These are phyloP conservation scores for Pichia gijzeniarum DNA, from an alignment of 805 yeast genomes.

Conservation along the genomic window DNA sequence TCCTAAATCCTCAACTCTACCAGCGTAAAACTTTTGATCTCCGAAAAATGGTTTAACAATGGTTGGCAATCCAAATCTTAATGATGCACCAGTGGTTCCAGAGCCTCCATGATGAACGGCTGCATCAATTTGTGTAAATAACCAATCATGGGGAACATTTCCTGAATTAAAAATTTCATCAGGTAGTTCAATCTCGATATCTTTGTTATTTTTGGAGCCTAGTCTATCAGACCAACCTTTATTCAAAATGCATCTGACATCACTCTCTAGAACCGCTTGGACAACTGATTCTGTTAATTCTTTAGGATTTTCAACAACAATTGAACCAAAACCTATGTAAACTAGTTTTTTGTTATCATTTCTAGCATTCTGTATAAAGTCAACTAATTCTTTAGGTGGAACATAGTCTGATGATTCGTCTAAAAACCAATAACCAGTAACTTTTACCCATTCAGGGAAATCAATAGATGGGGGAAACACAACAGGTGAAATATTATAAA, in stretches of 20 bases:
- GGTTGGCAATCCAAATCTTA: slow-evolving; percentile 83
- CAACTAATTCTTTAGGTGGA: slow-evolving; percentile 53
- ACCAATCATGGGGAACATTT: slow-evolving; percentile 87
- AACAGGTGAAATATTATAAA: slow-evolving; percentile 83
- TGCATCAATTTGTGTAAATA: slow-evolving; percentile 82
- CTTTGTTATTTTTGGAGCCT: slow-evolving; percentile 28
- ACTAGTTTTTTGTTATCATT: slow-evolving; percentile 62
- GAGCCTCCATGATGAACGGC: slow-evolving; percentile 98
- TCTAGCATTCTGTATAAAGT: slow-evolving; percentile 59
- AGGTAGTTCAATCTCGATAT: slow-evolving; percentile 49
- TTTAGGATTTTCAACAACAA: slow-evolving; percentile 79
- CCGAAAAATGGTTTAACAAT: slow-evolving; percentile 93
- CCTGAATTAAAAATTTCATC: slow-evolving; percentile 63
- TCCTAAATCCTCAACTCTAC: slow-evolving; percentile 82
- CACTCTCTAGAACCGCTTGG: slow-evolving; percentile 73
- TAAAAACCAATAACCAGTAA: slow-evolving; percentile 93
- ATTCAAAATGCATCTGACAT: slow-evolving; percentile 78
- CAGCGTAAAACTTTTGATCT: slow-evolving; percentile 89
- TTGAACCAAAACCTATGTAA: slow-evolving; percentile 93
- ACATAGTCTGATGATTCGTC: slow-evolving; percentile 43
- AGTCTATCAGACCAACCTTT: slow-evolving; percentile 92
- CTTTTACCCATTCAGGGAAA: slow-evolving; percentile 91
- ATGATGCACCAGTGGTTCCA: slow-evolving; percentile 91
- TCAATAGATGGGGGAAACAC: slow-evolving; percentile 91
- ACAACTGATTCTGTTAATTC: slow-evolving; percentile 72